Conservation (phyloP, 2,329 filamentous ascomycete species). For the Botrytis aclada region DNA sequence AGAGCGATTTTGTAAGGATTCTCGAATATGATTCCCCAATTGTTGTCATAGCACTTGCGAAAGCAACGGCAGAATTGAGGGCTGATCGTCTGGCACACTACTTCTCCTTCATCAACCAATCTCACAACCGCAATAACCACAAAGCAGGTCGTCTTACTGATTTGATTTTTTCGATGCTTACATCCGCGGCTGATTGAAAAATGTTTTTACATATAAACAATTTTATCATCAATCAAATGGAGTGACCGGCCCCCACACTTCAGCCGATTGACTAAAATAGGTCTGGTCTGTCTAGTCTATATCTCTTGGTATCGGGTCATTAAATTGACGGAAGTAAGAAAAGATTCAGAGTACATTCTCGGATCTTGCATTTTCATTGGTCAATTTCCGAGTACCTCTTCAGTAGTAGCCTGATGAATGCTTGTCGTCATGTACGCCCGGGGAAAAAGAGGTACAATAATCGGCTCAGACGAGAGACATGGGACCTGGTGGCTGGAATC, state of each 20-base stretch:
- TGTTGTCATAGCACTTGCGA: neutral
- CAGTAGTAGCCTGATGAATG: conserved; percentile 7
- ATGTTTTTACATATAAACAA: neutral
- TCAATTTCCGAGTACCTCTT: conserved; percentile 15
- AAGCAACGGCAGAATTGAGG: neutral
- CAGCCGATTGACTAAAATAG: neutral
- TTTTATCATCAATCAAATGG: neutral
- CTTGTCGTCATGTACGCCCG: conserved; percentile 9
- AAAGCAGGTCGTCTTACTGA: conserved; percentile 2
- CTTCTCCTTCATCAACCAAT: conserved; percentile 3
- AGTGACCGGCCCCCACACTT: neutral
- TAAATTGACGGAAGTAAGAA: neutral
- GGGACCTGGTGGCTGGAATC: conserved; percentile 10
- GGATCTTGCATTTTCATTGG: neutral
- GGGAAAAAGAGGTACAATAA: neutral
- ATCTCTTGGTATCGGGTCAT: neutral
- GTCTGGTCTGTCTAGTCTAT: neutral
- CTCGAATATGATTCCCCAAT: neutral
- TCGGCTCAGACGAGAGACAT: conserved; percentile 13
- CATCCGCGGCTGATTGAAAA: neutral
- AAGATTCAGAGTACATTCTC: neutral
- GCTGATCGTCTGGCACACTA: conserved; percentile 7
- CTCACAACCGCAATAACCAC: neutral
- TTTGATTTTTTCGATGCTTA: neutral
- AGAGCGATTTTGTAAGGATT: neutral